A percentile compares a stretch with the other conserved stretches of the same genome.
Conservation (phyloP, 306 rosid genomes). For the Notholithocarpus densiflorus region DNA sequence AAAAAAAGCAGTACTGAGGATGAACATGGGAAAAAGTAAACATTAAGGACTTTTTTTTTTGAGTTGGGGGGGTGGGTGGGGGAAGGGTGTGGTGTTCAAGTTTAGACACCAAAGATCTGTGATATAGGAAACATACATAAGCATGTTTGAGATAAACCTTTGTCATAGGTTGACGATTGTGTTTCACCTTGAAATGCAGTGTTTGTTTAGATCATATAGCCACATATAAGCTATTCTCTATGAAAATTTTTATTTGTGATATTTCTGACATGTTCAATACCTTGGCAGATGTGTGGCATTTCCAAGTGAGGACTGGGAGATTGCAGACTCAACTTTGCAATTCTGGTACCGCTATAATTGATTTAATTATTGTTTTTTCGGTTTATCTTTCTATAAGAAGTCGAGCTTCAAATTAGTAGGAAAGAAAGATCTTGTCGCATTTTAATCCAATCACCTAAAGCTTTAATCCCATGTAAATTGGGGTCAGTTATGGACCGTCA, state of each 20-base stretch:
- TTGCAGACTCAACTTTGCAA: slow-evolving; percentile 88
- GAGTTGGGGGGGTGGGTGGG: too few species aligned
- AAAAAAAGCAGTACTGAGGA: too few species aligned
- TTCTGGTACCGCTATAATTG: slow-evolving; percentile 63
- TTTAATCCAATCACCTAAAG: too few species aligned
- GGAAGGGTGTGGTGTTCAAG: too few species aligned
- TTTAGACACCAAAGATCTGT: too few species aligned
- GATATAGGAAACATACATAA: slow-evolving; percentile 11
- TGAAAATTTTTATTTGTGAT: not conserved
- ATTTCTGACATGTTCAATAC: slow-evolving; percentile 21
- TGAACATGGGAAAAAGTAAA: not conserved
- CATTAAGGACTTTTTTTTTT: not conserved
- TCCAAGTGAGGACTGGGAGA: slow-evolving; percentile 97
- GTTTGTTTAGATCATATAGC: slow-evolving; percentile 1
- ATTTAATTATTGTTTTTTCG: slow-evolving; percentile 10
- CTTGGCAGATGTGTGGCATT: slow-evolving; percentile 85
- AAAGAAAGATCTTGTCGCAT: not conserved
- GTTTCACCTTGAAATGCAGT: not conserved
- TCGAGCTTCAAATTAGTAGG: not conserved
- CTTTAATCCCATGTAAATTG: too few species aligned
- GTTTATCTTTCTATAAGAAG: not conserved
- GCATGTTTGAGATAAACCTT: slow-evolving; percentile 4
- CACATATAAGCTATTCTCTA: not conserved
- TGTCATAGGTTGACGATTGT: not conserved
- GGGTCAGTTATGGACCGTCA: too few species aligned